Evolutionary conservation across 352 stramenopile species (phyloP), one percentile per base, ranked within the genome.

Genomic region (Pythium myriotylum): DNA sequence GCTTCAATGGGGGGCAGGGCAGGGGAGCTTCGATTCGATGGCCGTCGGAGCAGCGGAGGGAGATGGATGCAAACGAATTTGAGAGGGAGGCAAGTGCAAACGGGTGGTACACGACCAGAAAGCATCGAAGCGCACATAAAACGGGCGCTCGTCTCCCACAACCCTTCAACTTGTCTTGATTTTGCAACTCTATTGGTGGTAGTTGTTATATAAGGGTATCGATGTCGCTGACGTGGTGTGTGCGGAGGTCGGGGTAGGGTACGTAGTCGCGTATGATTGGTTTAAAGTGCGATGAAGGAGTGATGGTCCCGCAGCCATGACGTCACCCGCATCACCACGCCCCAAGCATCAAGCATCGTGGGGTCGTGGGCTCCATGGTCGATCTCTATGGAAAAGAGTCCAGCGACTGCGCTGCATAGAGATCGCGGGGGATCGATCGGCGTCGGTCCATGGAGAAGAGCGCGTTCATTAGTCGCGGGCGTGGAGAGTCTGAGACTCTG

Each of bases 31-130:
- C 29, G 29, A 35, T 35, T 10, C 29, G 29, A 35, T 35, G 29
- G 29, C 29, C n/a, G n/a, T n/a, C n/a, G n/a, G n/a, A n/a, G n/a
- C n/a, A n/a, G n/a, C n/a, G n/a, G 16, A 26, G 14, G 33, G 45
- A 54, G 45, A 52, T 62, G 49, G 49, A 23, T 56, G 35, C 32
- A 56, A 65, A 54, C 59, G 46, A 17, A 49, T 66, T 60, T 51
- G 59, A 66, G 50, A 66, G 59, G 59, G 50, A 49, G 59, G 59
- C 59, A 66, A 66, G 59, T 66, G 59, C 50, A 58, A 50, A 55
- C 26, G 16, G 24, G 37, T 46, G 55, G 42, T 39, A 29, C 24
- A 52, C 49, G 22, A 26, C 33, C 27, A 14, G 14, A 33, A 53
- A 10, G 35, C 20, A 35, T 41, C 33, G 23, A 24, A 43, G 29